phyloP scores from a whole-genome alignment of 2,329 filamentous ascomycete genomes.

The Mycosphaerella sp. region DNA sequence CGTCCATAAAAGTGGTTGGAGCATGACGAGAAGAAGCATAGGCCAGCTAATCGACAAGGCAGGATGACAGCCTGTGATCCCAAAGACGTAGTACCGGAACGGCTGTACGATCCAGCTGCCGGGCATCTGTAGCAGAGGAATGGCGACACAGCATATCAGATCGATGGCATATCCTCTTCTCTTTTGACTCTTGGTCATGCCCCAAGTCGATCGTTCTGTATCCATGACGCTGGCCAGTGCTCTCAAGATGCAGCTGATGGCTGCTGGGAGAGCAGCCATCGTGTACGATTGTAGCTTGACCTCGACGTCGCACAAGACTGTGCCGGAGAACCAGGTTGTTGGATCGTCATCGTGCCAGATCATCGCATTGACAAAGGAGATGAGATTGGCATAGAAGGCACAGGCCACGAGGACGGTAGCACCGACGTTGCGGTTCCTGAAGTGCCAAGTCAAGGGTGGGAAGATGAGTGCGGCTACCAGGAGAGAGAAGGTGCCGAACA shows the following conservation, averaged over 20 bases:
- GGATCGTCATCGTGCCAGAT: conserved; percentile 59
- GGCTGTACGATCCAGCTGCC: conserved; percentile 56
- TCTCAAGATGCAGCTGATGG: conserved; percentile 54
- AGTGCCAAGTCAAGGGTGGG: conserved; percentile 55
- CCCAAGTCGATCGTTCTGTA: conserved; percentile 49
- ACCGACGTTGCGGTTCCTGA: conserved; percentile 55
- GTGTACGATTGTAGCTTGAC: conserved; percentile 52
- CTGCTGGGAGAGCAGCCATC: conserved; percentile 48
- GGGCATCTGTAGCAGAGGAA: conserved; percentile 51
- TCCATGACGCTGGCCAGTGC: conserved; percentile 57
- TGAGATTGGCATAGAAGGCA: conserved; percentile 51
- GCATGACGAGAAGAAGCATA: conserved; percentile 47
- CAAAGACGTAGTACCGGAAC: conserved; percentile 52
- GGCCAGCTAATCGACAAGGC: conserved; percentile 53
- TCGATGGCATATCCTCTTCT: conserved; percentile 47
- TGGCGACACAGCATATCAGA: conserved; percentile 49
- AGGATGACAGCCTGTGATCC: conserved; percentile 54
- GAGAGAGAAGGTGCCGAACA: conserved; percentile 46
- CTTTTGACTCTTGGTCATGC: conserved; percentile 45
- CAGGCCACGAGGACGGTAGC: conserved; percentile 53
- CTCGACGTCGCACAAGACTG: conserved; percentile 59
- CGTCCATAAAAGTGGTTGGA: conserved; percentile 53
- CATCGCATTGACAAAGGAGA: conserved; percentile 54
- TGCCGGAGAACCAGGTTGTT: conserved; percentile 52
- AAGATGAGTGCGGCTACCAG: conserved; percentile 49